Conservation (phyloP, 2,329 filamentous ascomycete genomes). For the Hortaea werneckii region DNA sequence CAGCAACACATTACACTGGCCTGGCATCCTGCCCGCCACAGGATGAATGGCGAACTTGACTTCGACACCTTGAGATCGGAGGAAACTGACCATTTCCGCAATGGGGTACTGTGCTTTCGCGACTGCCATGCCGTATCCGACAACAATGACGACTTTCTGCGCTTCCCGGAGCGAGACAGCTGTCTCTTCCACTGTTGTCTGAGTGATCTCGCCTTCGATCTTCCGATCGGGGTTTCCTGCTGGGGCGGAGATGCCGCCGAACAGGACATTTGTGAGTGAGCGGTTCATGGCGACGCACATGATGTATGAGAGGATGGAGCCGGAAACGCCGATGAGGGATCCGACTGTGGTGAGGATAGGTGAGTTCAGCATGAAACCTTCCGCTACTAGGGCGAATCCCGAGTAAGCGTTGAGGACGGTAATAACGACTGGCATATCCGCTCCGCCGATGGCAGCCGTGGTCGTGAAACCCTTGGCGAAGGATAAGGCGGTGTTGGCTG, state of each 20-base stretch:
- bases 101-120: constrained; percentile 90
- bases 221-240: constrained; percentile 56
- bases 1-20: constrained; percentile 83
- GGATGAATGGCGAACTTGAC: constrained; percentile 68
- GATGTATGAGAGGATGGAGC: constrained; percentile 80
- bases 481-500: constrained; percentile 65
- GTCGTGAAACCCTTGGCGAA: constrained; percentile 84
- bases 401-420: constrained; percentile 86
- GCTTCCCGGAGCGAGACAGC: constrained; percentile 65
- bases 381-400: constrained; percentile 79
- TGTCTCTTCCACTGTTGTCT: constrained; percentile 70
- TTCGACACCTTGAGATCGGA: constrained; percentile 66
- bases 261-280: constrained; percentile 78
- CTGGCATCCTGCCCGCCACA: constrained; percentile 79
- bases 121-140: constrained; percentile 90
- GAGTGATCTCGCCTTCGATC: constrained; percentile 68
- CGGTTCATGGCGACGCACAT: constrained; percentile 88
- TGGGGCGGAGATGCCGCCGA: constrained; percentile 65
- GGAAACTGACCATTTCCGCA: constrained; percentile 64
- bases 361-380: constrained; percentile 87
- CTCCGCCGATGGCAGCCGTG: constrained; percentile 80
- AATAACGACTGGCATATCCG: constrained; percentile 87
- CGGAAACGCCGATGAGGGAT: constrained; percentile 77
- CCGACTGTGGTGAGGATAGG: constrained; percentile 75
- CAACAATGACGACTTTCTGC: constrained; percentile 79